A percentile compares a stretch with the other conserved stretches of the same genome.
Evolutionary conservation across 129 eudicot species (phyloP).

Genomic region (Centella asiatica): DNA sequence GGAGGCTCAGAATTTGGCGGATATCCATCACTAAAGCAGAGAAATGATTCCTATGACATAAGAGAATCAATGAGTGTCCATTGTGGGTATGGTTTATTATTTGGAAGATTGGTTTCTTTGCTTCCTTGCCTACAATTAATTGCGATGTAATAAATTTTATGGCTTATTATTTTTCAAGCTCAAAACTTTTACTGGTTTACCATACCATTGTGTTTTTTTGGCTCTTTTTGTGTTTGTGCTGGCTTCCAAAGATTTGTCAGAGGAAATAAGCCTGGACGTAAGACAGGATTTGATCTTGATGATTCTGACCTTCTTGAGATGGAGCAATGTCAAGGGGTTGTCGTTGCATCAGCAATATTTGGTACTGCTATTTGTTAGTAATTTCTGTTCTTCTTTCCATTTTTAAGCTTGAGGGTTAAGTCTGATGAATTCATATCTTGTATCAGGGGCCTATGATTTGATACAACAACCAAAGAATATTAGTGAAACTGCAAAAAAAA

Average conservation of each 20-base stretch:
- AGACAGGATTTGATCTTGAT: conserved; percentile 80
- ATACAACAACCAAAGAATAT: conserved; percentile 79
- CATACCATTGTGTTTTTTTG: background rate
- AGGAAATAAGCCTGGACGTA: conserved; percentile 73
- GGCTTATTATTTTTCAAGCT: background rate
- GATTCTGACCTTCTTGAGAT: conserved; percentile 83
- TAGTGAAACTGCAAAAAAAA: conserved; percentile 59
- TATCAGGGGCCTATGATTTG: conserved; percentile 76
- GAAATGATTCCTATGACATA: conserved; percentile 71
- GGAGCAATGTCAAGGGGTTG: conserved; percentile 80
- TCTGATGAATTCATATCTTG: conserved; percentile 5
- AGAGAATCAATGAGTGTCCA: conserved; percentile 79
- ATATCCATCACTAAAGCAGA: conserved; percentile 76
- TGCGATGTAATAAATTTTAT: background rate
- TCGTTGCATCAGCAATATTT: conserved; percentile 97
- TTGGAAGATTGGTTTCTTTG: too few relatives aligned
- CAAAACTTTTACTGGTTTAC: background rate
- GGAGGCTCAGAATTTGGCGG: conserved; percentile 99
- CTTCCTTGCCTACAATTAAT: background rate
- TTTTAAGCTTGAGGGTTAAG: conserved; percentile 3
- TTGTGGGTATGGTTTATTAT: conserved; percentile 62
- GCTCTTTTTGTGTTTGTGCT: background rate
- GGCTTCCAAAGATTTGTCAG: conserved; percentile 56
- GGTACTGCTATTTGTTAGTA: conserved; percentile 39
- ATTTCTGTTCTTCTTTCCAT: background rate